Conservation (phyloP, 2,329 filamentous ascomycete genomes). For the Ophiostoma tasmaniense region DNA sequence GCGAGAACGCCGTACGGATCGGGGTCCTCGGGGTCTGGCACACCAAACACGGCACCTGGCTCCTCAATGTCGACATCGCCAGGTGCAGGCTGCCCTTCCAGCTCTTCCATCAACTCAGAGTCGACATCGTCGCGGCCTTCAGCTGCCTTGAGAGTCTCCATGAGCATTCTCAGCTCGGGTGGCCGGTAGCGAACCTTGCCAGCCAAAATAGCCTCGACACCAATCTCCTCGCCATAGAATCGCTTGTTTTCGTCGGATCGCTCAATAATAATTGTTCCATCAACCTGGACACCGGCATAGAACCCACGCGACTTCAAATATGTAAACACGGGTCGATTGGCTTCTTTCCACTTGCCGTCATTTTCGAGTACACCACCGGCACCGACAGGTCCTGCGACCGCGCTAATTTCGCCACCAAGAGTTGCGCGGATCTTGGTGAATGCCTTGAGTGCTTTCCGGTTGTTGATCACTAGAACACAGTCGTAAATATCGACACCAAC, state of each 20-base stretch:
- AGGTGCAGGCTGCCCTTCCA: constrained; percentile 30
- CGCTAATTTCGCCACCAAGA: constrained; percentile 69
- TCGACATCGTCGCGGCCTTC: constrained; percentile 27
- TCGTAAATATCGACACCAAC: constrained; percentile 83
- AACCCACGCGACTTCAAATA: constrained; percentile 66
- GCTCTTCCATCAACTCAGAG: constrained; percentile 27
- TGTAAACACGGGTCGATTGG: constrained; percentile 40
- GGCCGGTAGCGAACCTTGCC: constrained; percentile 20
- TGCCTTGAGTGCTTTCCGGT: constrained; percentile 61
- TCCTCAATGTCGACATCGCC: constrained; percentile 30
- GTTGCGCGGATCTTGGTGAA: constrained; percentile 70
- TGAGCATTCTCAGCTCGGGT: constrained; percentile 17
- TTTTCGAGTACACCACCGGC: constrained; percentile 66
- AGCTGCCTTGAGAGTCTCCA: constrained; percentile 22
- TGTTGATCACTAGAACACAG: constrained; percentile 81
- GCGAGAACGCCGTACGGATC: constrained; percentile 33
- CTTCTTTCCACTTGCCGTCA: constrained; percentile 22
- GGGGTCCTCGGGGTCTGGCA: constrained; percentile 31
- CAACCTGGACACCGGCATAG: constrained; percentile 63
- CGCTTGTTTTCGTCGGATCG: constrained; percentile 62
- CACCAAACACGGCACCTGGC: constrained; percentile 28
- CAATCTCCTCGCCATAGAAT: constrained; percentile 48
- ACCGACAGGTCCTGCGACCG: constrained; percentile 60
- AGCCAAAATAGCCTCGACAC: constrained; percentile 18
- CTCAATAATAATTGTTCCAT: constrained; percentile 66